A percentile compares a stretch with the other conserved stretches of the same genome.
phyloP scores from a whole-genome alignment of 2,329 filamentous ascomycete species.

The Cladophialophora bantiana region DNA sequence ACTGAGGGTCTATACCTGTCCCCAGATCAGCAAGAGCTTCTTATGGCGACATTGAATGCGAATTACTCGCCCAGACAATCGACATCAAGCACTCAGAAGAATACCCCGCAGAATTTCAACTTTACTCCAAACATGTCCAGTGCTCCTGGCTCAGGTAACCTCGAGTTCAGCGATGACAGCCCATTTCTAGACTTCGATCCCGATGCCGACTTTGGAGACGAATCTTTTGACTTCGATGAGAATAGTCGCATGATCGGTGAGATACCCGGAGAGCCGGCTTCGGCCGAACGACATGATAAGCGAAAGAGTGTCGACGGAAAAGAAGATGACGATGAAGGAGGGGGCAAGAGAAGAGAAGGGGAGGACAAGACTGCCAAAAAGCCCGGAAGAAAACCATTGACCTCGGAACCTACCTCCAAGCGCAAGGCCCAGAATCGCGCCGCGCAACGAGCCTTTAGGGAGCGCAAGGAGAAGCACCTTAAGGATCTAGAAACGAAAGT shows the following conservation, averaged over 20 bases:
- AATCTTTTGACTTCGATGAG: constrained; percentile 76
- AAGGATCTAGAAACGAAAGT: constrained; percentile 64
- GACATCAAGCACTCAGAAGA: constrained; percentile 23
- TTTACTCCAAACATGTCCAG: constrained; percentile 50
- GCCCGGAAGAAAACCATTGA: constrained; percentile 92
- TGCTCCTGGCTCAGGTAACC: constrained; percentile 53
- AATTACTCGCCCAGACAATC: constrained; percentile 55
- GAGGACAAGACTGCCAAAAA: constrained; percentile 92
- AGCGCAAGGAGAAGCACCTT: constrained; percentile 84
- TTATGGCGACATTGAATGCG: constrained; percentile 77
- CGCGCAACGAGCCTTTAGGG: constrained; percentile 89
- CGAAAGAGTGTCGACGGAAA: constrained; percentile 60
- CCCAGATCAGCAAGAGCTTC: constrained; percentile 76
- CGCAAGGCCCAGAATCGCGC: constrained; percentile 92
- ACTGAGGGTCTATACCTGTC: constrained; percentile 68
- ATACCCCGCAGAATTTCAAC: constrained; percentile 47
- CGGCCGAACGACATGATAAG: constrained; percentile 63
- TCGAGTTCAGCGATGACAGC: constrained; percentile 71
- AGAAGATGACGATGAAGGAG: constrained; percentile 68
- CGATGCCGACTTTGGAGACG: constrained; percentile 72
- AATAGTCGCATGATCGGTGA: constrained; percentile 76
- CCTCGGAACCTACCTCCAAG: constrained; percentile 87
- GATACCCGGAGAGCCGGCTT: constrained; percentile 57
- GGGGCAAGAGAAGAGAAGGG: constrained; percentile 79
- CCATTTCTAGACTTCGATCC: constrained; percentile 85